Base-by-base conservation (phyloP, 1,139 yeast genomes). In the Yarrowia galli region DNA sequence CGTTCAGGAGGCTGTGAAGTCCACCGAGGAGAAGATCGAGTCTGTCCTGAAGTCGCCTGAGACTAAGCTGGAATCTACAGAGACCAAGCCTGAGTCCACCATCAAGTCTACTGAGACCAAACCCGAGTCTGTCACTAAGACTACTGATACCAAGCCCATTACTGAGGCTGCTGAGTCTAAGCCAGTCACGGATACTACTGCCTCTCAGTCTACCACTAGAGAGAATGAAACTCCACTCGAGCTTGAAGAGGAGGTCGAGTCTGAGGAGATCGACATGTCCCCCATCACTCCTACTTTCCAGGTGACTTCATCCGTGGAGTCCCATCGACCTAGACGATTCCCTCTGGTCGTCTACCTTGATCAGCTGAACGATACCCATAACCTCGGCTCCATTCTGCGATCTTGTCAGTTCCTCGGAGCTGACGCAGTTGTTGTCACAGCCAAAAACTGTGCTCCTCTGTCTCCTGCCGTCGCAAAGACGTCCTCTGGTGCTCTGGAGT, bases 301-400 rank as follows among this genome's bases (percentile, higher is more conserved):
- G 32, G 64, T 58, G 43, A 58, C 64, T 12, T 58, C 64, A 15
- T 56, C 63, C 20, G 65, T 54, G 28, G 38, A 45, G 18, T 54
- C 56, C 32, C 58, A 65, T 22, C 68, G 63, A 22, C 68, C 68
- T 22, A 7, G 78, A 58, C 77, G 77, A 46, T 81, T 80, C 72
- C 97, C 97, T 0, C 74, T 92, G 20, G 97, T 95, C 0, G 73
- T 92, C 4, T 91, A 85, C 73, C 78, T 92, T 54, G 98, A 92
- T 77, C 93, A 91, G 70, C 83, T 93, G 67, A 87, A 92, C 6
- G 98, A 93, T 75, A 96, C 98, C 0, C 97, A 91, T 75, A 93
- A 93, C 75, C 82, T 91, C 73, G 98, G 98, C 1, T 96, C 96
- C 42, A 87, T 93, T 63, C 78, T 92, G 40, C 81, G 98, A 74